Percentiles rank a stretch among this genome's conserved stretches.
Conservation (phyloP, 108 stramenopile genomes). For the Discostella stelligeroides region DNA sequence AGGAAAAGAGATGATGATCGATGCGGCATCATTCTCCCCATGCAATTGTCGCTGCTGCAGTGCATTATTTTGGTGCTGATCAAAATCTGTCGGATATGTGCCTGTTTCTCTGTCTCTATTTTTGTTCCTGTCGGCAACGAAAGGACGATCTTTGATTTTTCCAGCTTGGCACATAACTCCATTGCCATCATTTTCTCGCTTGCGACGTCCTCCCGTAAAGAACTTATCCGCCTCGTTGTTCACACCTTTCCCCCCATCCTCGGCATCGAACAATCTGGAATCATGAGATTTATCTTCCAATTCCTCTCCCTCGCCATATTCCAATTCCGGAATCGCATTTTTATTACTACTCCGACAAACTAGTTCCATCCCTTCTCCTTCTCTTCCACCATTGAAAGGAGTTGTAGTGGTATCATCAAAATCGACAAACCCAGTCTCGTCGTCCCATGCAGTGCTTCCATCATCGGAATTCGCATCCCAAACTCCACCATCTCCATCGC, state of each 20-base stretch:
- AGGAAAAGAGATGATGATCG: not conserved
- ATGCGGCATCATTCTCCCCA: not conserved
- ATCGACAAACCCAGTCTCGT: slow-evolving; percentile 30
- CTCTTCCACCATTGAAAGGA: no score
- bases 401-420: not conserved
- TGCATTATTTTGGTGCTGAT: no score
- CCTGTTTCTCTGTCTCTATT: not conserved
- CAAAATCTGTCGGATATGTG: no score
- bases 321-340: slow-evolving; percentile 23
- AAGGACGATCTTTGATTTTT: not conserved
- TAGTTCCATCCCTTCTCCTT: slow-evolving; percentile 14
- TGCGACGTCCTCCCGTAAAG: slow-evolving; percentile 3
- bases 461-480: slow-evolving; percentile 34
- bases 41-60: not conserved
- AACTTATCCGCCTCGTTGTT: slow-evolving; percentile 40
- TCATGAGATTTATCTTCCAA: slow-evolving; percentile 47
- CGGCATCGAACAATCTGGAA: slow-evolving; percentile 40
- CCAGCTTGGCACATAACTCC: not conserved
- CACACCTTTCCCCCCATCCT: slow-evolving; percentile 31
- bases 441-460: slow-evolving; percentile 23
- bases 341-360: slow-evolving; percentile 8
- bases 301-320: slow-evolving; percentile 48
- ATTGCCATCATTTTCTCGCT: not conserved
- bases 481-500: slow-evolving; percentile 12
- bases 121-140: not conserved